Conservation (phyloP, 805 yeast species). For the Sugiyamaella qingdaonensis region DNA sequence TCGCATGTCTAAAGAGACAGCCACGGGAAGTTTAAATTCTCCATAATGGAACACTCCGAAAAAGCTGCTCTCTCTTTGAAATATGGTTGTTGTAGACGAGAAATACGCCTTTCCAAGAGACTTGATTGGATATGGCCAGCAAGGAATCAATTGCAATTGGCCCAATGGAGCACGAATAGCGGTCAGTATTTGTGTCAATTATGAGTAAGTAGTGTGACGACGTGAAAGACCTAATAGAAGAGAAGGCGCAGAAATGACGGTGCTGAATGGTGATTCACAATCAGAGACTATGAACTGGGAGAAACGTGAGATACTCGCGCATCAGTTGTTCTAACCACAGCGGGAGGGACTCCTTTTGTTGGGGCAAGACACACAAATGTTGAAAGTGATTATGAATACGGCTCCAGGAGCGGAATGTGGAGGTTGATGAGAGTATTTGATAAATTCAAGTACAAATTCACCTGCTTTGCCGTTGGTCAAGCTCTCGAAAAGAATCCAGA, state of each 20-base stretch:
- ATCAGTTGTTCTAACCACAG: slow-evolving; percentile 4
- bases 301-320: slow-evolving; percentile 1
- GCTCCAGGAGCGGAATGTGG: slow-evolving; percentile 36
- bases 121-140: slow-evolving; percentile 32
- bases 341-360: slow-evolving; percentile 2
- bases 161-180: slow-evolving; percentile 33
- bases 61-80: too few relatives aligned
- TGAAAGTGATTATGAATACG: slow-evolving; percentile 36
- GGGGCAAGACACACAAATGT: slow-evolving; percentile 22
- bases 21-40: neutral
- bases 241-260: slow-evolving; percentile 35
- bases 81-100: neutral
- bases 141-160: slow-evolving; percentile 33
- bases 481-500: slow-evolving; percentile 36
- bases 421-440: slow-evolving; percentile 34
- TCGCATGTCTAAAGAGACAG: neutral
- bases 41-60: too few relatives aligned
- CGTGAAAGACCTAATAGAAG: neutral
- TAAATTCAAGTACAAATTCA: slow-evolving; percentile 31
- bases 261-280: slow-evolving; percentile 32
- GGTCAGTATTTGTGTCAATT: slow-evolving; percentile 33
- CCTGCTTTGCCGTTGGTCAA: slow-evolving; percentile 38
- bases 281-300: slow-evolving; percentile 29
- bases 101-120: slow-evolving; percentile 27
- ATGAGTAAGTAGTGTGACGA: slow-evolving; percentile 22